phyloP scores from a whole-genome alignment of 176 grass and related monocot species.

The Avena atlantica region DNA sequence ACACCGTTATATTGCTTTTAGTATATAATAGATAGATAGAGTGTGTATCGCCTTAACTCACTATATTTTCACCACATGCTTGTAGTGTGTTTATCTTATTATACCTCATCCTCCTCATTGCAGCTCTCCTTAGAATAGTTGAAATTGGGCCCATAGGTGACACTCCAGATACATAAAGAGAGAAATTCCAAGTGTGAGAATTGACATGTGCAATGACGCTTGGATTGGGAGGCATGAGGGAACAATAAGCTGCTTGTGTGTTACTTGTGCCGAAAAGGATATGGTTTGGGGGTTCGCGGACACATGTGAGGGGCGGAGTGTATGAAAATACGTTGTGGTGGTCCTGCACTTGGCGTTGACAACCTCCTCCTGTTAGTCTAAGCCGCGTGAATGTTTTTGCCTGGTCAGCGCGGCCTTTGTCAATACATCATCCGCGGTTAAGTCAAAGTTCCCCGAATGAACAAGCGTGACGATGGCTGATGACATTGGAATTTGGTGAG shows the following conservation, averaged over 20 bases:
- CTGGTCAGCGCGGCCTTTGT: too few species aligned
- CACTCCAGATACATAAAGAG: neutral
- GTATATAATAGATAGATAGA: neutral
- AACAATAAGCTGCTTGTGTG: neutral
- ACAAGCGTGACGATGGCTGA: too few species aligned
- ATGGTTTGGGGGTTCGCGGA: neutral
- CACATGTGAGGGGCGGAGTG: neutral
- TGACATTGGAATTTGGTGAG: too few species aligned
- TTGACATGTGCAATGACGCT: neutral
- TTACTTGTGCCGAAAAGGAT: neutral
- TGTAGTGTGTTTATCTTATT: neutral
- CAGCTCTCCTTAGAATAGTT: neutral
- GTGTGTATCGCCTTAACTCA: neutral
- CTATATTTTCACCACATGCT: neutral
- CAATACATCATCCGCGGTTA: too few species aligned
- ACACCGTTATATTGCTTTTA: too few species aligned
- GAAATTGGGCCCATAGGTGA: neutral
- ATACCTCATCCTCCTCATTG: neutral
- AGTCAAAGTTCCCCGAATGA: too few species aligned
- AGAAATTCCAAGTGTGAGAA: neutral
- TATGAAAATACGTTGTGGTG: neutral
- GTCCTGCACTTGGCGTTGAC: neutral
- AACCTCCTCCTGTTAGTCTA: too few species aligned
- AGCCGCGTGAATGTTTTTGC: too few species aligned
- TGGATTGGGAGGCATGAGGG: neutral